phyloP scores from a whole-genome alignment of 495 filamentous ascomycete species.

The Penicillium turbatum region DNA sequence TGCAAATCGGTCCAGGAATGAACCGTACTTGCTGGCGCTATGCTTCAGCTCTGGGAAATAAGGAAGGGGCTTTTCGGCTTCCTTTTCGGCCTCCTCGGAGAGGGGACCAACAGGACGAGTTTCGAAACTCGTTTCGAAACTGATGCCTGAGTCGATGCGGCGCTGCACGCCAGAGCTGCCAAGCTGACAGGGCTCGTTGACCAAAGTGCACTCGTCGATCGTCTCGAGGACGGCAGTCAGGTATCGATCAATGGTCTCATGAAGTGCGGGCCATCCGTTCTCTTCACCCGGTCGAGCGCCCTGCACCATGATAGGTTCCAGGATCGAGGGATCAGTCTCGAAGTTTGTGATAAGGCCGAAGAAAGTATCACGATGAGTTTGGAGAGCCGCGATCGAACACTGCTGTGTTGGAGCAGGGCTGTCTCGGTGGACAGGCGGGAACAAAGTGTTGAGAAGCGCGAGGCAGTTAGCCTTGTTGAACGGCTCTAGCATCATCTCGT shows the following conservation, averaged over 20 bases:
- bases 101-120: constrained; percentile 12
- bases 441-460: constrained; percentile 75
- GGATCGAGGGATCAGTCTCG: constrained; percentile 54
- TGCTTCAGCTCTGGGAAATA: constrained; percentile 29
- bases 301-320: constrained; percentile 53
- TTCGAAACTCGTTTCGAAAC: constrained; percentile 55
- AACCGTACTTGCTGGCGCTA: constrained; percentile 35
- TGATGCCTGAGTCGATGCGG: constrained; percentile 57
- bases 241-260: constrained; percentile 56
- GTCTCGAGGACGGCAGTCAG: constrained; percentile 55
- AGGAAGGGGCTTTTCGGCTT: constrained; percentile 45
- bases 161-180: constrained; percentile 26
- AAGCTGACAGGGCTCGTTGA: constrained; percentile 47
- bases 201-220: constrained; percentile 55
- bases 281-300: constrained; percentile 46
- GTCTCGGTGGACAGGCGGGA: constrained; percentile 51
- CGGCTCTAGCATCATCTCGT: constrained; percentile 62
- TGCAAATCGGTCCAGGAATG: constrained; percentile 55
- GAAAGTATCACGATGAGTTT: constrained; percentile 58
- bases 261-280: constrained; percentile 55
- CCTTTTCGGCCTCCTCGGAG: constrained; percentile 32
- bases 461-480: constrained; percentile 67
- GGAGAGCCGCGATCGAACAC: constrained; percentile 51
- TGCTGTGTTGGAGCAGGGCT: constrained; percentile 49
- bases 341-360: constrained; percentile 62